These are phyloP conservation scores for Ophiocordyceps unilateralis DNA, from an alignment of 2,329 filamentous ascomycete species.

Conservation along the genomic window DNA sequence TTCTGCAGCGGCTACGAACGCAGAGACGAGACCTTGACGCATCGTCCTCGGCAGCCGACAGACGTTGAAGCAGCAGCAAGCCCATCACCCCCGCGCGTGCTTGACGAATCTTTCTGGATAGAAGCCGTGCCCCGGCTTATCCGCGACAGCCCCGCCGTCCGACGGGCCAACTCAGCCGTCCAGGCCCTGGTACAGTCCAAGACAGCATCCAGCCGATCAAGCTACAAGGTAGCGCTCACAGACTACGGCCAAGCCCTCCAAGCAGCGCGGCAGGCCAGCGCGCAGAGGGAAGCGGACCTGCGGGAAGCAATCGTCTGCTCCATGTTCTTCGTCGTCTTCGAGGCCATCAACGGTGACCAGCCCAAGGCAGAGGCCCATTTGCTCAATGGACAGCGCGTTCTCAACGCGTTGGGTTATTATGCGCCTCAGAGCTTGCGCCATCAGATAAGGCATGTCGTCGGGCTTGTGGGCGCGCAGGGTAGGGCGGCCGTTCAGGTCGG, in stretches of 20 bases:
- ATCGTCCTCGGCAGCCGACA: neutral
- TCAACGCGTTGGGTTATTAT: conserved; percentile 12
- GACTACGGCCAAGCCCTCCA: conserved; percentile 16
- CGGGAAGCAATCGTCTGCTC: conserved; percentile 16
- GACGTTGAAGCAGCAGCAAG: too few species aligned
- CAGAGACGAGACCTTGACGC: neutral
- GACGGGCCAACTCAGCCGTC: conserved; percentile 19
- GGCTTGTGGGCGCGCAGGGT: neutral
- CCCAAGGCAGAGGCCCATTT: conserved; percentile 17
- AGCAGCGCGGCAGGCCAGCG: conserved; percentile 8
- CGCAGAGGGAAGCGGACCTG: conserved; percentile 5
- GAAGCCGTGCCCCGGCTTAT: conserved; percentile 16
- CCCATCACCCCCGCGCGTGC: conserved; percentile 6
- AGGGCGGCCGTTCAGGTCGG: neutral
- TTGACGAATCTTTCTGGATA: conserved; percentile 18
- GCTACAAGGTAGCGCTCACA: conserved; percentile 15
- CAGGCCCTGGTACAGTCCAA: conserved; percentile 15
- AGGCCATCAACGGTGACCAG: conserved; percentile 18
- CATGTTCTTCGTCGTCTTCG: conserved; percentile 20
- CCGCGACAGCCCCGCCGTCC: conserved; percentile 14
- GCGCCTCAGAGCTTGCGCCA: conserved; percentile 3
- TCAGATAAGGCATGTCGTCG: conserved; percentile 6
- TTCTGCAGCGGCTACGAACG: conserved; percentile 15
- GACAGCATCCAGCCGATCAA: conserved; percentile 2
- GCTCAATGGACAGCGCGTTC: conserved; percentile 17